Base-by-base conservation (phyloP, 495 filamentous ascomycete genomes). In the Xylaria acuta region DNA sequence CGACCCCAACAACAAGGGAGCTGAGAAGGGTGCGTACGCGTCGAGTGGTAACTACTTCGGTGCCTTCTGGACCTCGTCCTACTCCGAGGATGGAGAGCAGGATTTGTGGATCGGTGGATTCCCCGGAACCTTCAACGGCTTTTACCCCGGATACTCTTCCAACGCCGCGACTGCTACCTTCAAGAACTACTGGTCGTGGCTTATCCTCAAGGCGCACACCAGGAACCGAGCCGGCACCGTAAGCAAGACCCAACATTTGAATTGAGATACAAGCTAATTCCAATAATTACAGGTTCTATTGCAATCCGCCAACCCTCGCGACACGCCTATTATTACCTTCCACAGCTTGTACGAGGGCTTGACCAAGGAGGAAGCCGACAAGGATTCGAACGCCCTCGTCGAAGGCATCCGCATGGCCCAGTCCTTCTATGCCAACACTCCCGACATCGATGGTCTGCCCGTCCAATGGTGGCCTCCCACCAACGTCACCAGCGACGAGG, bases 41-140 rank as follows among this genome's bases (percentile, higher is more conserved):
- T 83, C 83, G 0, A 78, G 80, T 36, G 88, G 87, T 1, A 76
- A 88, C 36, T 82, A 83, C 3, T 78, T 83, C 22, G 80, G 82
- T 1, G 84, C 87, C 75, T 69, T 85, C 45, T 82, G 83, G 72
- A 84, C 84, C 69, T 85, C 83, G 12, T 76, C 75, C 3, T 78
- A 75, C 3, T 76, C 83, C 12, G 78, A 80, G 0, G 73, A 75
- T n/a, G 76, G 80, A 53, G 77, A 80, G 36, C 78, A 84, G 69
- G 89, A 91, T 68, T 71, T 86, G 11, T 86, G 88, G 72, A 79
- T 87, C 49, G 86, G 86, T 70, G 86, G 88, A 53, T 85, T 83
- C 5, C 86, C 87, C 5, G 81, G 82, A 25, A 79, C 84, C 56
- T 89, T 90, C 81, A 81, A 79, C 67, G 86, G 84, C 56, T 88